A percentile compares a stretch with the other conserved stretches of the same genome.
phyloP scores from a whole-genome alignment of 2,329 filamentous ascomycete species.

The Dactylonectria estremocensis region DNA sequence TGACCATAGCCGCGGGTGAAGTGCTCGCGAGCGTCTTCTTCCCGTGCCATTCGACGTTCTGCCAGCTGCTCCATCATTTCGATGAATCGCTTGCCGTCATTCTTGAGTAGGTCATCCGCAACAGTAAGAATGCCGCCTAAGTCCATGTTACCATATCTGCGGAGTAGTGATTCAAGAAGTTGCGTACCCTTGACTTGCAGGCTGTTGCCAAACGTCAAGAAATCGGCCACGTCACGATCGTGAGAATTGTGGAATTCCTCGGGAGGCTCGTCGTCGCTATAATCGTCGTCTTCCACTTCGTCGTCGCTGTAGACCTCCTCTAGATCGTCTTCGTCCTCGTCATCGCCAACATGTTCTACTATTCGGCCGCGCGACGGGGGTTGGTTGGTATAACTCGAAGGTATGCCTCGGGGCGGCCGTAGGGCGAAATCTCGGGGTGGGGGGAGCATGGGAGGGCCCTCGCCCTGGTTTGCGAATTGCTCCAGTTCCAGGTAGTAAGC shows the following conservation, averaged over 20 bases:
- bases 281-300: slow-evolving; percentile 72
- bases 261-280: slow-evolving; percentile 76
- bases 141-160: slow-evolving; percentile 64
- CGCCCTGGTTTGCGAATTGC: slow-evolving; percentile 91
- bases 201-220: slow-evolving; percentile 98
- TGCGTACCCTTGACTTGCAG: slow-evolving; percentile 88
- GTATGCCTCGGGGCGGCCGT: slow-evolving; percentile 71
- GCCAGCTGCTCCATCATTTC: slow-evolving; percentile 99
- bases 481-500: slow-evolving; percentile 98
- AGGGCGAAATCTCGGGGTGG: slow-evolving; percentile 73
- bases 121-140: slow-evolving; percentile 98
- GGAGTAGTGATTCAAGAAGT: slow-evolving; percentile 61
- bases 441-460: slow-evolving; percentile 70
- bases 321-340: slow-evolving; percentile 69
- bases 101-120: slow-evolving; percentile 97
- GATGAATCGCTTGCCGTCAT: slow-evolving; percentile 99
- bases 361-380: slow-evolving; percentile 84
- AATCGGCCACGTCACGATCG: slow-evolving; percentile 83
- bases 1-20: slow-evolving; percentile 73
- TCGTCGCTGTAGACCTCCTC: slow-evolving; percentile 67
- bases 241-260: slow-evolving; percentile 77
- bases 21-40: slow-evolving; percentile 83
- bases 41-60: slow-evolving; percentile 95
- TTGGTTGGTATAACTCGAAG: slow-evolving; percentile 72
- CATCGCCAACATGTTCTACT: slow-evolving; percentile 74